phyloP scores from a whole-genome alignment of 805 yeast species.

The Danielozyma ontarioensis region DNA sequence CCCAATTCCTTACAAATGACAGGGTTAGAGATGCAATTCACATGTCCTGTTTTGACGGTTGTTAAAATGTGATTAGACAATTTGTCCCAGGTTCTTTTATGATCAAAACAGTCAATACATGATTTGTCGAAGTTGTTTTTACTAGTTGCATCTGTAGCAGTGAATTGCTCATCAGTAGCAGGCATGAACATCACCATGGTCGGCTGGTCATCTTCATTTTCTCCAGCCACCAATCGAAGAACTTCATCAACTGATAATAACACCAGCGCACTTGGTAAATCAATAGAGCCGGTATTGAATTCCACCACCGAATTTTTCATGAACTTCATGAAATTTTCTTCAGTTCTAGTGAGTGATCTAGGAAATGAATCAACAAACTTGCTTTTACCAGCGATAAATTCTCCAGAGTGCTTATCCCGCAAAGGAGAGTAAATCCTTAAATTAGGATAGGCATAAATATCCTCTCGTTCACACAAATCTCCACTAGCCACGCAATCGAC shows the following conservation, averaged over 20 bases:
- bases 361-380: constrained; percentile 43
- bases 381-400: constrained; percentile 19
- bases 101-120: constrained; percentile 48
- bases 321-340: constrained; percentile 47
- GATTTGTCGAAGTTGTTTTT: constrained; percentile 29
- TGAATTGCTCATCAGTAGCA: constrained; percentile 38
- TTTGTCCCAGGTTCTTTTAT: constrained; percentile 54
- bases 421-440: constrained; percentile 64
- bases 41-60: constrained; percentile 44
- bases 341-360: constrained; percentile 36
- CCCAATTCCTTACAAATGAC: constrained; percentile 51
- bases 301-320: constrained; percentile 51
- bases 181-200: constrained; percentile 66
- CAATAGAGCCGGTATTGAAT: constrained; percentile 31
- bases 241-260: constrained; percentile 37
- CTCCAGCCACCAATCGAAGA: constrained; percentile 48
- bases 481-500: constrained; percentile 86
- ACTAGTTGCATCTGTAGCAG: constrained; percentile 21
- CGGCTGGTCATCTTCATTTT: constrained; percentile 40
- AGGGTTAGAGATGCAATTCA: constrained; percentile 52
- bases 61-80: constrained; percentile 44
- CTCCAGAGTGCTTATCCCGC: constrained; percentile 23
- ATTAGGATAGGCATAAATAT: constrained; percentile 62
- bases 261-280: constrained; percentile 38
- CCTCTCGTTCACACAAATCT: constrained; percentile 72